phyloP scores from a whole-genome alignment of 2,329 filamentous ascomycete species.

The Xylaria digitata region DNA sequence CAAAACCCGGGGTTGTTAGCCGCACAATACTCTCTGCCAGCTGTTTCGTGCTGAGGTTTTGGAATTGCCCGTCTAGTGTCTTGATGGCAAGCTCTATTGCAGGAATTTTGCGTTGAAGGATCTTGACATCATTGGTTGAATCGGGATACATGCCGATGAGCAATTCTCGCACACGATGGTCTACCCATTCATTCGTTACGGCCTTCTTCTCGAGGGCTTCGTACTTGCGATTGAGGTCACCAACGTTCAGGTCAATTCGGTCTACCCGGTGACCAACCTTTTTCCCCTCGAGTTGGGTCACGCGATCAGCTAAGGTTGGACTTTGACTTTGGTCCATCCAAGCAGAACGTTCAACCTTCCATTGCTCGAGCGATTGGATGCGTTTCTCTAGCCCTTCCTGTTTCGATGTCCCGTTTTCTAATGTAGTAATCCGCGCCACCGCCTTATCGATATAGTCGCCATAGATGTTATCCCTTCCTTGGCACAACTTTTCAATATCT shows the following conservation, averaged over 20 bases:
- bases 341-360: constrained; percentile 16
- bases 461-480: constrained; percentile 31
- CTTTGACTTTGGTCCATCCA: constrained; percentile 27
- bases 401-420: constrained; percentile 2
- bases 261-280: constrained; percentile 26
- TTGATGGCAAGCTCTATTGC: constrained; percentile 53
- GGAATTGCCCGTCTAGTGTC: constrained; percentile 60
- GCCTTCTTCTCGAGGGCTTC: constrained; percentile 17
- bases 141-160: constrained; percentile 16
- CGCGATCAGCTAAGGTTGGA: constrained; percentile 17
- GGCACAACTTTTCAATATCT: constrained; percentile 3
- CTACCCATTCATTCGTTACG: constrained; percentile 28
- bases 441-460: constrained; percentile 39
- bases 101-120: constrained; percentile 48
- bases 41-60: constrained; percentile 59
- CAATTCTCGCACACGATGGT: constrained; percentile 38
- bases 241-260: constrained; percentile 20
- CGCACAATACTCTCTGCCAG: constrained; percentile 57
- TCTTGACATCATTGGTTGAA: constrained; percentile 37
- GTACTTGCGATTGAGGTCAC: constrained; percentile 9
- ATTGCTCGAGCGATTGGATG: constrained; percentile 31
- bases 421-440: background rate
- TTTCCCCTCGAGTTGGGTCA: constrained; percentile 21
- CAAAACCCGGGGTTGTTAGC: constrained; percentile 43
- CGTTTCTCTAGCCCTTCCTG: constrained; percentile 5